Percentiles rank a stretch among this genome's conserved stretches.
phyloP scores from a whole-genome alignment of 2,329 filamentous ascomycete genomes.

The Beauveria medogensis region DNA sequence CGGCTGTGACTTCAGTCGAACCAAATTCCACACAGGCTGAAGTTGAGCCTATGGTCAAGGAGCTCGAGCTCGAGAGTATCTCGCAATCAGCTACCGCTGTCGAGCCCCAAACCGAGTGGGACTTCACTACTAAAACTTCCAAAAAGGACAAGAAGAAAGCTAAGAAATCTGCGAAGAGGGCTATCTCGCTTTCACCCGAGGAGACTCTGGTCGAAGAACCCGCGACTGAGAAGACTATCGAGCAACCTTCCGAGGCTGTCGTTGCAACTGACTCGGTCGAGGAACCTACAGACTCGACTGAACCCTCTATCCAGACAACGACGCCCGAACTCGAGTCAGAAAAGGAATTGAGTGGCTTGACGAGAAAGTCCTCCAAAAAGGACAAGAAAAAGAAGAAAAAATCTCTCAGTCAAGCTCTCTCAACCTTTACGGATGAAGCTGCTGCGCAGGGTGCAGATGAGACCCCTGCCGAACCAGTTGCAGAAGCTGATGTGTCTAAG shows the following conservation, averaged over 20 bases:
- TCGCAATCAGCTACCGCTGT: constrained; percentile 16
- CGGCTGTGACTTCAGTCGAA: neutral
- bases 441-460: neutral
- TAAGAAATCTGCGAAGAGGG: constrained; percentile 12
- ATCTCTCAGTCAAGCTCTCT: neutral
- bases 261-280: neutral
- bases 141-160: constrained; percentile 24
- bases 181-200: neutral
- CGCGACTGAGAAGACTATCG: neutral
- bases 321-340: neutral
- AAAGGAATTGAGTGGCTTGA: neutral
- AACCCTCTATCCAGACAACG: neutral
- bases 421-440: neutral
- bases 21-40: constrained; percentile 13
- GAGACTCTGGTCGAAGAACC: neutral
- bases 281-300: neutral
- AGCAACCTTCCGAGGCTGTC: neutral
- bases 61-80: constrained; percentile 13
- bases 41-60: constrained; percentile 12
- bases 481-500: neutral
- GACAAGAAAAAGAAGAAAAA: constrained; percentile 26
- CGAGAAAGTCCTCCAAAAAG: constrained; percentile 17
- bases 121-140: constrained; percentile 21
- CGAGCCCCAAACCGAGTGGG: constrained; percentile 22
- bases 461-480: neutral